Conservation (phyloP, 768 basidiomycete genomes). For the Stropharia rugosoannulata region DNA sequence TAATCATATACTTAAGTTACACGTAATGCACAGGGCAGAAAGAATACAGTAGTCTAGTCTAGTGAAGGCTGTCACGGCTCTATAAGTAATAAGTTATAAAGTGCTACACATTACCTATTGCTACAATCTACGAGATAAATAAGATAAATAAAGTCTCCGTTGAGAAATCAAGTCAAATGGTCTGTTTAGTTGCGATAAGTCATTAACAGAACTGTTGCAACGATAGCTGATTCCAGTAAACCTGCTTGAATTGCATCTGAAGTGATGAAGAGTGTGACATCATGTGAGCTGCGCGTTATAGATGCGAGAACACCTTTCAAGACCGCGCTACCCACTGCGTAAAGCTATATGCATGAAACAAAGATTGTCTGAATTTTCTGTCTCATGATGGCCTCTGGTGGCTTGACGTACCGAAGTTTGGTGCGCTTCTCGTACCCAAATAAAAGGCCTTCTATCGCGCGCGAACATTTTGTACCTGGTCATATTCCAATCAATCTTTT, state of each 20-base stretch:
- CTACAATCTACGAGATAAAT: not conserved
- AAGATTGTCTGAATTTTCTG: not conserved
- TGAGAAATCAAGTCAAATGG: not conserved
- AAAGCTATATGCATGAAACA: not conserved
- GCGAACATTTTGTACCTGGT: not conserved
- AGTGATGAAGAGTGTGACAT: conserved; percentile 7
- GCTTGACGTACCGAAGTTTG: not conserved
- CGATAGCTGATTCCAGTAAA: conserved; percentile 1
- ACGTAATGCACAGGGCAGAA: no score
- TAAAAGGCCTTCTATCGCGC: not conserved
- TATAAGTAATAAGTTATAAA: not conserved
- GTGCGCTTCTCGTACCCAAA: not conserved
- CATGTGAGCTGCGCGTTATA: not conserved
- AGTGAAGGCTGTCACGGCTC: not conserved
- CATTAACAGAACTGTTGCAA: not conserved
- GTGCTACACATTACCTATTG: not conserved
- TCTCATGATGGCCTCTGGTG: not conserved
- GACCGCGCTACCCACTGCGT: not conserved
- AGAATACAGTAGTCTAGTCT: no score
- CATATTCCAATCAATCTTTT: not conserved
- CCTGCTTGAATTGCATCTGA: conserved; percentile 6
- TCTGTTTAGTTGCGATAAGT: not conserved
- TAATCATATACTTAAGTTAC: no score
- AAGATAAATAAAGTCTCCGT: not conserved
- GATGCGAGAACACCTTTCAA: not conserved